Conservation (phyloP, 1,284 basidiomycete species). For the Ganoderma boninense region DNA sequence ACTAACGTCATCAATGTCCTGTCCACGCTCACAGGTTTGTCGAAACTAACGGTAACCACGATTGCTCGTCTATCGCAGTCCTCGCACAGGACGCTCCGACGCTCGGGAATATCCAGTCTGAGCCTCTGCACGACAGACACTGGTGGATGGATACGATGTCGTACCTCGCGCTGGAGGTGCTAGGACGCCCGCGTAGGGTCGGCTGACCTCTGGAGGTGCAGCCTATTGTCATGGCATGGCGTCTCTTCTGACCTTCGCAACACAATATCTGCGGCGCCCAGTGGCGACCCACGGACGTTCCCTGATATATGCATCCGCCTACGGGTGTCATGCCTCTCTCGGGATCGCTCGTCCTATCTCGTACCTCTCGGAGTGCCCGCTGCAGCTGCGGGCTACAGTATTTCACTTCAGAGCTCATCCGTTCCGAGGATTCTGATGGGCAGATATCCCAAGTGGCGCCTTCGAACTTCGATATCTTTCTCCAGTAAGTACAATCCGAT, state of each 20-base stretch:
- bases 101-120: not conserved
- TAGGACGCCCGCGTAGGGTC: not conserved
- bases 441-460: not conserved
- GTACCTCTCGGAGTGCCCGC: conserved; percentile 1
- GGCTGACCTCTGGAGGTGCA: conserved; percentile 2
- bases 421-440: conserved; percentile 5
- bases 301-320: not conserved
- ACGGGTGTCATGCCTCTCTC: not conserved
- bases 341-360: not conserved
- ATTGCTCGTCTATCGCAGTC: not conserved
- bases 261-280: not conserved
- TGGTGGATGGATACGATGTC: conserved; percentile 3
- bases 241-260: conserved; percentile 1
- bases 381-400: not conserved
- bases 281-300: not conserved
- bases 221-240: conserved; percentile 4
- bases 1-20: not conserved
- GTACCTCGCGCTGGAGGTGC: not conserved
- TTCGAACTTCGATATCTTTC: not conserved
- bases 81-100: not conserved
- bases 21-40: not conserved
- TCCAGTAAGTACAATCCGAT: too few species aligned
- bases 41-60: not conserved
- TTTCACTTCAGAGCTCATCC: not conserved
- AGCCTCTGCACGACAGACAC: not conserved